phyloP scores from a whole-genome alignment of 257 asterid species.

The Paulownia fortunei region DNA sequence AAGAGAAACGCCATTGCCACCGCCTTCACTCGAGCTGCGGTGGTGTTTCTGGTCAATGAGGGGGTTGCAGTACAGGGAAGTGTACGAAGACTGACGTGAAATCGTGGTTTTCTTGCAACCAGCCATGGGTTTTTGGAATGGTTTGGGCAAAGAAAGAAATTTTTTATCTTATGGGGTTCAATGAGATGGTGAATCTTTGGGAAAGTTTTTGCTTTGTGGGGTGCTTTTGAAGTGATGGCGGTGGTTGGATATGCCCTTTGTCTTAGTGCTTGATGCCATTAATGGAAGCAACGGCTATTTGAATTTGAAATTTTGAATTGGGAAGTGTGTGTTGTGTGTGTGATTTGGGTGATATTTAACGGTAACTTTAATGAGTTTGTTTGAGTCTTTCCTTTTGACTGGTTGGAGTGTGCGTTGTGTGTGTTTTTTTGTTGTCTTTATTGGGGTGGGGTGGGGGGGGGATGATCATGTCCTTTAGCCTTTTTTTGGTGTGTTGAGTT shows the following conservation, averaged over 20 bases:
- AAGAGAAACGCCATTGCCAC: constrained; percentile 24
- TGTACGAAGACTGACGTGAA: constrained; percentile 55
- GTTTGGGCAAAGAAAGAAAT: background rate
- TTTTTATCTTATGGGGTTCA: constrained; percentile 10
- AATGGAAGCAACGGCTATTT: constrained; percentile 54
- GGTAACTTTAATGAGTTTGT: constrained; percentile 31
- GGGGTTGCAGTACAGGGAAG: constrained; percentile 68
- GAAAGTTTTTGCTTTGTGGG: background rate
- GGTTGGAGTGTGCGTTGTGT: constrained; percentile 10
- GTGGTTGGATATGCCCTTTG: constrained; percentile 28
- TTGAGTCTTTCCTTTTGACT: background rate
- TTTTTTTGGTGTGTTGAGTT: background rate
- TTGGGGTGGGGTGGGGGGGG: background rate
- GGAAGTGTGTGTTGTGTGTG: constrained; percentile 31
- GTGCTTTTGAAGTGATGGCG: constrained; percentile 25
- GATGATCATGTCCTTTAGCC: too few species aligned
- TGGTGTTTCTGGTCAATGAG: constrained; percentile 57
- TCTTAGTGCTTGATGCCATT: constrained; percentile 32
- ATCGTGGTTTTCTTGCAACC: constrained; percentile 54
- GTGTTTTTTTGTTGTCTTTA: constrained; percentile 1
- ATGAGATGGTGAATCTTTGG: background rate
- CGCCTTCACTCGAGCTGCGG: constrained; percentile 51
- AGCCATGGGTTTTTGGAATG: constrained; percentile 44
- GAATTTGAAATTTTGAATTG: constrained; percentile 77
- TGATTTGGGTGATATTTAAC: constrained; percentile 21